A percentile compares a stretch with the other conserved stretches of the same genome.
Evolutionary conservation across 2,329 filamentous ascomycete species (phyloP).

Genomic region (Polychaeton citri): DNA sequence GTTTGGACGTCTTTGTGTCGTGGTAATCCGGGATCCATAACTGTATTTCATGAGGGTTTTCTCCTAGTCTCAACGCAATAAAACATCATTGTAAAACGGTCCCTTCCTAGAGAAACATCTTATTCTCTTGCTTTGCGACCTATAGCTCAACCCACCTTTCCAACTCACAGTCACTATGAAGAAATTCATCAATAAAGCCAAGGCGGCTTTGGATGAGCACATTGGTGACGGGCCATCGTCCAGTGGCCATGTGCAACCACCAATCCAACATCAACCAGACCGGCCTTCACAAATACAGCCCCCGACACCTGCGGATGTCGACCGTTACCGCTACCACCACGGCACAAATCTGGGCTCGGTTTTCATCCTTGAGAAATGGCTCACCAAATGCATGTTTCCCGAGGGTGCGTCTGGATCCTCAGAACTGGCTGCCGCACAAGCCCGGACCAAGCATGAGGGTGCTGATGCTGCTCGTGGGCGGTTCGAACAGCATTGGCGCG

Average conservation of each 20-base stretch:
- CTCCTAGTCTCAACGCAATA: too few species aligned
- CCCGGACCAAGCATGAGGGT: conserved; percentile 34
- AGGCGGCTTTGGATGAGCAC: conserved; percentile 17
- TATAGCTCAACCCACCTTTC: not conserved
- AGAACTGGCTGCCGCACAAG: conserved; percentile 40
- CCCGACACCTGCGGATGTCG: conserved; percentile 28
- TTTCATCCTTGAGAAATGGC: conserved; percentile 49
- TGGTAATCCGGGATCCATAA: too few species aligned
- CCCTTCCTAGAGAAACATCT: too few species aligned
- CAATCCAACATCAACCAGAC: conserved; percentile 10
- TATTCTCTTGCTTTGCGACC: not conserved
- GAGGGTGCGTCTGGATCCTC: conserved; percentile 28
- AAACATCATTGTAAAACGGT: too few species aligned
- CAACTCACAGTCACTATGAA: conserved; percentile 16
- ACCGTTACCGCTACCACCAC: conserved; percentile 46
- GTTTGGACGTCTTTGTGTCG: too few species aligned
- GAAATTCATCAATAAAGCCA: conserved; percentile 26
- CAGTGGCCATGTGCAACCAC: conserved; percentile 9
- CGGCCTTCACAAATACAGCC: conserved; percentile 19
- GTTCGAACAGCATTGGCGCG: conserved; percentile 42
- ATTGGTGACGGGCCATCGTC: conserved; percentile 5
- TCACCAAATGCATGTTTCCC: conserved; percentile 38
- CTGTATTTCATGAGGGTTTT: too few species aligned
- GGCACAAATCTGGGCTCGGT: conserved; percentile 46
- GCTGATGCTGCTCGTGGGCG: conserved; percentile 34